Base-by-base conservation (phyloP, 2,329 filamentous ascomycete genomes). In the Pseudonectria foliicola region DNA sequence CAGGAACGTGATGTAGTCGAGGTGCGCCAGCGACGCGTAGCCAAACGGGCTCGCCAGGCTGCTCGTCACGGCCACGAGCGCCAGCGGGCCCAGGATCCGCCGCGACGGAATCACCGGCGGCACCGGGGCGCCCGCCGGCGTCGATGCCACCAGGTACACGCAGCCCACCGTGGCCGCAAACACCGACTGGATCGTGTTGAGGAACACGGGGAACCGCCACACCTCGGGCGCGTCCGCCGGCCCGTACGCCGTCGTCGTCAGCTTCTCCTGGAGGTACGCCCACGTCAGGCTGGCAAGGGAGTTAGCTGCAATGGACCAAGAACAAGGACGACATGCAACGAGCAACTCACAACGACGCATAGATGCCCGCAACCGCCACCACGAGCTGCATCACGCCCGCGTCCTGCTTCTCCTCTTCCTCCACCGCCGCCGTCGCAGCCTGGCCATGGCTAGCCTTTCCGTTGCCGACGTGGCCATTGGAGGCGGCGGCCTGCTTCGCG, bases 1-100 rank as follows among this genome's bases (percentile, higher is more conserved):
- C 49, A 95, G 85, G 65, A 94, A 96, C 21, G 92, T 95, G 55
- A 96, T 86, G 65, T 96, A 96, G 74, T 96, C 92, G 63, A 96
- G 88, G 61, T 96, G 88, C 25, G 83, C 80, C 33, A 96, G 79
- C 39, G 80, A 84, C 32, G 92, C 89, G 64, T 96, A 96, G 49
- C 90, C 92, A 55, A 95, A 95, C 3, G 90, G 90, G n/a, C 83
- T 88, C 26, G 90, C 88, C 34, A 96, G 82, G 4, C 86, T 88
- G 51, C 80, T 84, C 4, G 88, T 95, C 37, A 95, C 63, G 48
- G 88, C 86, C 39, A 98, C 87, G 39, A 96, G 77, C 40, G 86
- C 62, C 29, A 98, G 73, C 6, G 90, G 88, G 26, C 74, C 64
- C 37, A 95, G 64, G 54, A 95, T 94, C 35, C 71, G 67, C 39